A percentile compares a stretch with the other conserved stretches of the same genome.
These are phyloP conservation scores for Mycena citricolor DNA, from an alignment of 1,284 basidiomycete species.

Conservation along the genomic window DNA sequence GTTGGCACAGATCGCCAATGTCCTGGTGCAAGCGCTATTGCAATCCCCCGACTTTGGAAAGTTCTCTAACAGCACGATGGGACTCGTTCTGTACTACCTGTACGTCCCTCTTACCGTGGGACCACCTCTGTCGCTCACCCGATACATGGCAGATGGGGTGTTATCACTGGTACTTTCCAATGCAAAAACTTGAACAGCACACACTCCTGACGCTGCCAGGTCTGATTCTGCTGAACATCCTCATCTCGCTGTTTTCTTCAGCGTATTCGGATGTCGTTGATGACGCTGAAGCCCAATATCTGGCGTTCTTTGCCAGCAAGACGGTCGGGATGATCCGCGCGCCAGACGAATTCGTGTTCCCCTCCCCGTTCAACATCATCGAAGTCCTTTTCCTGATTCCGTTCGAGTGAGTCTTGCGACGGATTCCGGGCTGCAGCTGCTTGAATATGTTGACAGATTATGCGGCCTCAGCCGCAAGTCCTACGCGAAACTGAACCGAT, in stretches of 20 bases:
- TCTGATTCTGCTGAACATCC: slow-evolving; percentile 90
- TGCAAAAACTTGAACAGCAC: too few species aligned
- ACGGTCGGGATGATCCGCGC: slow-evolving; percentile 82
- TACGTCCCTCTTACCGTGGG: too few species aligned
- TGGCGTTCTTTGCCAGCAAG: slow-evolving; percentile 88
- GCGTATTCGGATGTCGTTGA: slow-evolving; percentile 79
- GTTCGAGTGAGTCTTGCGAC: slow-evolving; percentile 73
- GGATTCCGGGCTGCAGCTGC: background rate
- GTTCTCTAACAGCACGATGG: slow-evolving; percentile 61
- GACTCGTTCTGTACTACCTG: slow-evolving; percentile 81
- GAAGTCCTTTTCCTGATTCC: slow-evolving; percentile 83
- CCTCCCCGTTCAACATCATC: slow-evolving; percentile 83
- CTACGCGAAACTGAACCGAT: slow-evolving; percentile 75
- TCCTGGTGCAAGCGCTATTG: slow-evolving; percentile 79
- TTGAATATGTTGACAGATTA: slow-evolving; percentile 12
- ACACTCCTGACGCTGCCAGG: too few species aligned
- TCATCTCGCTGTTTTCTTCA: slow-evolving; percentile 92
- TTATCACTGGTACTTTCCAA: too few species aligned
- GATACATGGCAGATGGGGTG: slow-evolving; percentile 67
- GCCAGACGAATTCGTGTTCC: slow-evolving; percentile 75
- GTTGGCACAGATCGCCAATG: slow-evolving; percentile 61
- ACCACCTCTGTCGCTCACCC: slow-evolving; percentile 1
- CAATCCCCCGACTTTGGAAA: slow-evolving; percentile 83
- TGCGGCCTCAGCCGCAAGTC: slow-evolving; percentile 41
- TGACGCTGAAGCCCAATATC: slow-evolving; percentile 74